Base-by-base conservation (phyloP, 306 rosid species). In the Lathyrus tuberosus region DNA sequence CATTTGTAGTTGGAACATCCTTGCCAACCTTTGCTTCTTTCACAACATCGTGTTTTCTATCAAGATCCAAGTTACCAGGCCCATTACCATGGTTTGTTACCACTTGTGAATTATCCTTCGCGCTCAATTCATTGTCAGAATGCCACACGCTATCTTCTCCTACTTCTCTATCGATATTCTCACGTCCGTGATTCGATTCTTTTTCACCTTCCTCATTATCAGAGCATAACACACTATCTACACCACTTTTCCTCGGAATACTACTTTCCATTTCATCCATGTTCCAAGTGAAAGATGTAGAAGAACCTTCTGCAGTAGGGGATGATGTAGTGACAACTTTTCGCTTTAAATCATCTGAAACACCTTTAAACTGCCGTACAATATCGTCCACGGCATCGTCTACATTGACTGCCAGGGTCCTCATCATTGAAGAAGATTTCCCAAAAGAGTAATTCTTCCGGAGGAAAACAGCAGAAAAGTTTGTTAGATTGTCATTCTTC, bases 341-440 rank as follows among this genome's bases (percentile, higher is more conserved):
- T 73, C 83, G 89, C 78, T 84, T 84, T 53, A 95, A 83, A 72
- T 96, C 96, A 86, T 85, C 92, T 62, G 99, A 89, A 80, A 95
- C 99, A 31, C 96, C 99, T 86, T 83, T 95, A 68, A 95, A 91
- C 75, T 95, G 99, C 63, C 97, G 91, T 71, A 89, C 89, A 77
- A 95, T 89, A 75, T 91, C 97, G 73, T 95, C 99, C 84, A 91
- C 86, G 15, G 96, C 99, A 79, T 95, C 97, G 81, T 95, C 99
- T 65, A 91, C 96, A 59, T 95, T 95, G 56, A 95, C 99, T 95
- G 96, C 99, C 31, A 95, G 76, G 73, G 96, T 89, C 85, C 84
- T 91, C 95, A 95, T 91, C 89, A 91, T 87, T 4, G 97, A 91
- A 48, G 99, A 83, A 67, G 97, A 83, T 84, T 95, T 91, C 70